Base-by-base conservation (phyloP, 1,139 yeast species). In the Ogataea hybrid region DNA sequence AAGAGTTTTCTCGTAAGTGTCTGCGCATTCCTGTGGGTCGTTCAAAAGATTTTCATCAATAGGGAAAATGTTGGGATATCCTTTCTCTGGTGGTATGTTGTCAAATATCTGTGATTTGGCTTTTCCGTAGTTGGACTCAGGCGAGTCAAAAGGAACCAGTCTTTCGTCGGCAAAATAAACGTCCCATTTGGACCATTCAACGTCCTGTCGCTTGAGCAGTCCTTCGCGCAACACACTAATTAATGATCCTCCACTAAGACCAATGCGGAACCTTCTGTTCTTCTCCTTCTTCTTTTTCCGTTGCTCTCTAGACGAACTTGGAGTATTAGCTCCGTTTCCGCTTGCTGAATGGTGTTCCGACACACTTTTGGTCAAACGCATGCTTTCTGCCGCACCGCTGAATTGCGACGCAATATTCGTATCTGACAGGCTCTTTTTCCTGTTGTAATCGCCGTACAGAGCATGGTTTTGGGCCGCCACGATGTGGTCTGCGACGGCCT, bases 161-260 rank as follows among this genome's bases (percentile, higher is more conserved):
- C 98, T 79, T 69, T 92, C 98, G 65, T 92, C 98, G 16, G 97
- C 96, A 69, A 92, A 90, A 65, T 87, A 92, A 44, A 92, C 79
- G 60, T 92, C 96, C 98, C 98, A 92, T 61, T 82, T 84, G 43
- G 79, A 84, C 97, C 97, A 92, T 53, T 81, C 82, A 31, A 92
- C 81, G 37, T 75, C 73, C 44, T 67, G 67, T 57, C 95, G 74
- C 32, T 75, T 72, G 44, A 90, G 67, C 49, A 92, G 71, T 11
- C 97, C 97, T 64, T 90, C 90, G 50, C 85, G 79, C 44, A 92
- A 71, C 40, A 90, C 95, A 49, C 84, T 81, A 49, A 92, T 81
- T 50, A 92, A 73, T 6, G 96, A 88, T 23, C 98, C 98, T 44
- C 97, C 98, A 42, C 90, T 79, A 23, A 92, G 73, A 42, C 97